Evolutionary conservation across 2,329 filamentous ascomycete species (phyloP).

Genomic region (Didymella segeticola): DNA sequence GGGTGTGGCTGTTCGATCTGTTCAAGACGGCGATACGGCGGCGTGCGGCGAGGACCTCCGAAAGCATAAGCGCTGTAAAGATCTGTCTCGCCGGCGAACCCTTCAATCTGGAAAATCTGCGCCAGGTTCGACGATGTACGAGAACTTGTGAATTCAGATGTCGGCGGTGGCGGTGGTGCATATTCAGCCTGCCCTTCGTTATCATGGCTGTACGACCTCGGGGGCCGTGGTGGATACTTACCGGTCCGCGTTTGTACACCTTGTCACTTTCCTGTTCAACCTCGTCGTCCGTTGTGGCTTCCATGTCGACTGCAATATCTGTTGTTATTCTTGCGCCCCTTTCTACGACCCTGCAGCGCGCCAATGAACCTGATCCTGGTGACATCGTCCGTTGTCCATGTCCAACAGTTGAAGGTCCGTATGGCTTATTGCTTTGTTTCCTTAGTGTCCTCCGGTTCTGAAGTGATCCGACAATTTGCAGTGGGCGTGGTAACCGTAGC

Average conservation of each 20-base stretch:
- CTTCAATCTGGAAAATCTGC: slow-evolving; percentile 7
- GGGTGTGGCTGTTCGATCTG: slow-evolving; percentile 17
- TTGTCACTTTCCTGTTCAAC: background rate
- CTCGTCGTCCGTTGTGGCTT: background rate
- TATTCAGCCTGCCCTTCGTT: slow-evolving; percentile 11
- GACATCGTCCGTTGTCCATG: background rate
- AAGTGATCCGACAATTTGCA: background rate
- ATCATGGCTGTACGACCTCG: background rate
- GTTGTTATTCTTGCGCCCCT: background rate
- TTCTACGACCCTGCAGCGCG: background rate
- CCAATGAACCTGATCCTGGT: background rate
- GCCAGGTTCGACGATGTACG: background rate
- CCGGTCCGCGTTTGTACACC: slow-evolving; percentile 1
- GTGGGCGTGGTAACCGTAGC: background rate
- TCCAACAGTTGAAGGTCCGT: background rate
- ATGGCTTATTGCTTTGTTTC: background rate
- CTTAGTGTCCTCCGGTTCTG: background rate
- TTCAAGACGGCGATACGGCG: slow-evolving; percentile 29
- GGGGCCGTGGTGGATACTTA: background rate
- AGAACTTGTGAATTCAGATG: background rate
- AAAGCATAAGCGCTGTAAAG: slow-evolving; percentile 24
- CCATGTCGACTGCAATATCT: background rate
- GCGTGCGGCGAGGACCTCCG: slow-evolving; percentile 21
- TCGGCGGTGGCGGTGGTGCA: slow-evolving; percentile 5
- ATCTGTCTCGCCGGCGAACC: slow-evolving; percentile 11